Evolutionary conservation across 495 filamentous ascomycete genomes (phyloP).

Genomic region (Aspergillus campestris): DNA sequence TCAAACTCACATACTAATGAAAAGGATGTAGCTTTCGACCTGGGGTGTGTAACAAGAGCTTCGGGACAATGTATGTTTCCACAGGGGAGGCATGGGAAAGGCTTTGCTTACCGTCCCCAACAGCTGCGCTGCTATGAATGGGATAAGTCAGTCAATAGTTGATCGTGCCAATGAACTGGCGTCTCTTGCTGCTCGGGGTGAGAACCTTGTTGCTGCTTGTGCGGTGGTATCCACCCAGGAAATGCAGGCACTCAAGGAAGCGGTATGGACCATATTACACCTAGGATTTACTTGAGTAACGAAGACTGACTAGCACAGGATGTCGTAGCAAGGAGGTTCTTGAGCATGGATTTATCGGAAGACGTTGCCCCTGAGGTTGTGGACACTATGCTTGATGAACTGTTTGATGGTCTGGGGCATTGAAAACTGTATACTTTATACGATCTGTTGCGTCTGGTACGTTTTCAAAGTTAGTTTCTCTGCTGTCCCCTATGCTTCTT

Average conservation of each 20-base stretch:
- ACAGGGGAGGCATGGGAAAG: background rate
- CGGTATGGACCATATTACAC: constrained; percentile 29
- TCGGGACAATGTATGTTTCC: constrained; percentile 57
- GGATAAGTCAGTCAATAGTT: constrained; percentile 63
- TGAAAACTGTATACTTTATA: background rate
- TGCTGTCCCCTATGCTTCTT: background rate
- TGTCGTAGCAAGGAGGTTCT: constrained; percentile 25
- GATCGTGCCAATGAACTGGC: constrained; percentile 70
- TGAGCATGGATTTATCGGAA: constrained; percentile 19
- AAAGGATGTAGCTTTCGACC: constrained; percentile 35
- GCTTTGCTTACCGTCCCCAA: background rate
- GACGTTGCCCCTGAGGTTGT: background rate
- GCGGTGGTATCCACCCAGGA: constrained; percentile 53
- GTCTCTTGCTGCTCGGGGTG: constrained; percentile 57
- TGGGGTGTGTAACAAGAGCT: constrained; percentile 72
- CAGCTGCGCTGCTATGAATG: constrained; percentile 76
- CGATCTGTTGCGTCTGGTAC: too few relatives aligned
- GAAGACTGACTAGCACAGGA: constrained; percentile 18
- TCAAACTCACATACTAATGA: constrained; percentile 7
- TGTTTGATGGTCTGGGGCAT: constrained; percentile 10
- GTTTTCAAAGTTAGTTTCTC: background rate
- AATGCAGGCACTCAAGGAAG: constrained; percentile 50
- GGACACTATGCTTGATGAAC: constrained; percentile 13
- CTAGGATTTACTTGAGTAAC: background rate
- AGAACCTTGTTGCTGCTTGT: constrained; percentile 67